phyloP scores from a whole-genome alignment of 805 yeast genomes.

The Deakozyma indianensis region DNA sequence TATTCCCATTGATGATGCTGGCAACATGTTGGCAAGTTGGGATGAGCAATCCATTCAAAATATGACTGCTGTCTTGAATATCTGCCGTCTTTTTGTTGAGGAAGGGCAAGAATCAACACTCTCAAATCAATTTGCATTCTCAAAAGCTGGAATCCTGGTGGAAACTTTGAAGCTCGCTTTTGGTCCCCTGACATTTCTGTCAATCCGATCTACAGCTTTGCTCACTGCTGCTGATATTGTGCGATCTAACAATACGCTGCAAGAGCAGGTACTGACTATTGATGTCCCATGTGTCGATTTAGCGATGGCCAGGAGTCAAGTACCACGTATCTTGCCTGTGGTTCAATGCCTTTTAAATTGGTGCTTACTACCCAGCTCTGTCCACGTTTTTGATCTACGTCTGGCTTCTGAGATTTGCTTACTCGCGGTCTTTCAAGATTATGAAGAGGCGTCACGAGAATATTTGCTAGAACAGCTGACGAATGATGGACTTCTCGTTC shows the following conservation, averaged over 20 bases:
- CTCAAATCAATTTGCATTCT: constrained; percentile 46
- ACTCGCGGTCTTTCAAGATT: constrained; percentile 53
- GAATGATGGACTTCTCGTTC: constrained; percentile 35
- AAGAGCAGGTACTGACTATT: constrained; percentile 55
- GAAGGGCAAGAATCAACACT: constrained; percentile 57
- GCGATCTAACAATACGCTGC: constrained; percentile 49
- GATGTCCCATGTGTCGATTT: constrained; percentile 92
- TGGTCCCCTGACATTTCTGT: constrained; percentile 42
- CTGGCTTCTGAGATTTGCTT: constrained; percentile 55
- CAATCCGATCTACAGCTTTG: constrained; percentile 54
- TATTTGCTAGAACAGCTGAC: constrained; percentile 57
- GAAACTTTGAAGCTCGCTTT: constrained; percentile 59
- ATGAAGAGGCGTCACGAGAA: constrained; percentile 41
- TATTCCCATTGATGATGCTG: constrained; percentile 37
- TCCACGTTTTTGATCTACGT: constrained; percentile 72
- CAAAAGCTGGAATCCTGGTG: constrained; percentile 47
- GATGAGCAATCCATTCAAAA: constrained; percentile 62
- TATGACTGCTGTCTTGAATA: constrained; percentile 51
- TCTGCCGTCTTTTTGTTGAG: constrained; percentile 55
- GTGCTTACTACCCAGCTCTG: constrained; percentile 66
- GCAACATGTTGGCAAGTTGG: constrained; percentile 32
- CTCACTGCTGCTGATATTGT: constrained; percentile 68
- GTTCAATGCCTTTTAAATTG: constrained; percentile 65
- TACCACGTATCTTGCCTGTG: constrained; percentile 43
- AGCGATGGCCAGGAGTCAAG: constrained; percentile 27